Evolutionary conservation across 768 basidiomycete genomes (phyloP).

Genomic region (Tylopilus intermedius): DNA sequence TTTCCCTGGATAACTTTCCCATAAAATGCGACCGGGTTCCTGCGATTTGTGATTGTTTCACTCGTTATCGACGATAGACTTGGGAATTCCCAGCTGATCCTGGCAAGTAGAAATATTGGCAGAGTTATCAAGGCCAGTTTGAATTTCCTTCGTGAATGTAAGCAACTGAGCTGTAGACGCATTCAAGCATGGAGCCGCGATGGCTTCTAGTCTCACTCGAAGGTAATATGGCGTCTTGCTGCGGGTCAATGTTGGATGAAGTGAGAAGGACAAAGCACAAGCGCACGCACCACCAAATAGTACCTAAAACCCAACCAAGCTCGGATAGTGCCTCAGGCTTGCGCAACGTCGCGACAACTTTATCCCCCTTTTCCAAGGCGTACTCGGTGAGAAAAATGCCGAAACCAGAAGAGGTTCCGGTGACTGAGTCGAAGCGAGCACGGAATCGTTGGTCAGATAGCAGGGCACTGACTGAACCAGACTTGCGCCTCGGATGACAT

Average conservation of each 20-base stretch:
- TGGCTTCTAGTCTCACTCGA: too few species aligned
- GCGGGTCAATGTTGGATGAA: too few species aligned
- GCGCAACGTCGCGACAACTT: slow-evolving; percentile 41
- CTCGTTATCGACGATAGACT: neutral
- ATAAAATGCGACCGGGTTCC: neutral
- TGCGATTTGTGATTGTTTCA: neutral
- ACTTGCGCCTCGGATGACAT: slow-evolving; percentile 12
- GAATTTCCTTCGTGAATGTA: too few species aligned
- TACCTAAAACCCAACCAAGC: slow-evolving; percentile 6
- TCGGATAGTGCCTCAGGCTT: slow-evolving; percentile 31
- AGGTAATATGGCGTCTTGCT: too few species aligned
- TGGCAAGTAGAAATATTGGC: too few species aligned
- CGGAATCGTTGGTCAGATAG: too few species aligned
- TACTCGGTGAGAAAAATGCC: slow-evolving; percentile 31
- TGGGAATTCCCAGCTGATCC: too few species aligned
- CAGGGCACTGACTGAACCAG: slow-evolving; percentile 17
- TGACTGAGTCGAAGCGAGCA: slow-evolving; percentile 28
- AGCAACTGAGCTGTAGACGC: too few species aligned
- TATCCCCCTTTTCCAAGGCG: slow-evolving; percentile 34
- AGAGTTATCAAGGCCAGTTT: too few species aligned
- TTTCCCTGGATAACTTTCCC: neutral
- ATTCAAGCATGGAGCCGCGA: too few species aligned
- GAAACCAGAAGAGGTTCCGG: slow-evolving; percentile 38
- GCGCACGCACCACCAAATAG: too few species aligned
- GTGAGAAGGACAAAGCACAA: too few species aligned